phyloP scores from a whole-genome alignment of 306 rosid species.

The Cicer arietinum region DNA sequence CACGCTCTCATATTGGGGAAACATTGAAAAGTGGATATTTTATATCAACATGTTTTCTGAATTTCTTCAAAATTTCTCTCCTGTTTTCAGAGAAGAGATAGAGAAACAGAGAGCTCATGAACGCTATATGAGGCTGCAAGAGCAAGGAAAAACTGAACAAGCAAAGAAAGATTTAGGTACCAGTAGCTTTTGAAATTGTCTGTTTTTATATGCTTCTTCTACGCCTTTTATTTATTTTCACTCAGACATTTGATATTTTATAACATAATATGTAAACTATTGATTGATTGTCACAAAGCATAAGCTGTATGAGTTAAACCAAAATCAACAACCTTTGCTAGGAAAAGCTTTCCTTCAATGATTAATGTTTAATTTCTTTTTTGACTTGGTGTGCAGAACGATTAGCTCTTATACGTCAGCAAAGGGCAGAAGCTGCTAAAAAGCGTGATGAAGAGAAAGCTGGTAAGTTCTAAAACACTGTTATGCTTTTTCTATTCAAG shows the following conservation, averaged over 20 bases:
- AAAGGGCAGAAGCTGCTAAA: constrained; percentile 91
- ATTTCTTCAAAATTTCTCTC: background rate
- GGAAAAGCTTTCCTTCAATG: constrained; percentile 6
- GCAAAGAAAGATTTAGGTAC: constrained; percentile 92
- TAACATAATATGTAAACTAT: background rate
- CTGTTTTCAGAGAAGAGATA: constrained; percentile 73
- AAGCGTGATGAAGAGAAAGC: constrained; percentile 89
- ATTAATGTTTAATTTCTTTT: constrained; percentile 28
- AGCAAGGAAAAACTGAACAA: constrained; percentile 94
- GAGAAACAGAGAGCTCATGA: constrained; percentile 93
- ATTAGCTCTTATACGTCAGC: constrained; percentile 77
- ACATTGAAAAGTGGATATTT: background rate
- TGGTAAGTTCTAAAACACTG: constrained; percentile 53
- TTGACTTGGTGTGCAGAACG: constrained; percentile 62
- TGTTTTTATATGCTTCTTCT: background rate
- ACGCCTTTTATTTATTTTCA: background rate
- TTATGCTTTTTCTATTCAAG: constrained; percentile 7
- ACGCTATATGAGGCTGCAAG: constrained; percentile 85
- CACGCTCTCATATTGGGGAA: constrained; percentile 7
- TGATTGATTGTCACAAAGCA: constrained; percentile 20
- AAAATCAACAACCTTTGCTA: background rate
- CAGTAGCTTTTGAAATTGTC: constrained; percentile 11
- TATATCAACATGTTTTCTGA: background rate
- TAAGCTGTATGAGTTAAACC: background rate
- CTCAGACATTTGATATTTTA: constrained; percentile 7